Base-by-base conservation (phyloP, 169 alveolate species). In the Neospora caninum region DNA sequence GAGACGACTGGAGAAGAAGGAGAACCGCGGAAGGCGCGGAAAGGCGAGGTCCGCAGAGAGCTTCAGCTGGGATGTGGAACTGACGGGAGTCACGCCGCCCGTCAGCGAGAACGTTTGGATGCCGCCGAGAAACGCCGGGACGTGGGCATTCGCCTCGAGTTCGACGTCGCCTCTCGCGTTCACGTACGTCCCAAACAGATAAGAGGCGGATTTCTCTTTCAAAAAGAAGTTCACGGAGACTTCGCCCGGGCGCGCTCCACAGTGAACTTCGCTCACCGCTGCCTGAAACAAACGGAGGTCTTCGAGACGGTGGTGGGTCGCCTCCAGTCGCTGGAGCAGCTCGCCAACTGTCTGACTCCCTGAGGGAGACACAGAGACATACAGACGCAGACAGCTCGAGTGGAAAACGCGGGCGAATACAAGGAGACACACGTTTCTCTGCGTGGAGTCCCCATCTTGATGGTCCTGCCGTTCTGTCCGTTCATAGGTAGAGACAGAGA, bases 131-230 rank as follows among this genome's bases (percentile, higher is more conserved):
- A 82, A 82, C 34, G 89, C 89, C 29, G 89, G 89, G 6, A 82
- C 67, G 69, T 82, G 69, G 9, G 89, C 89, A 49, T 82, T 82
- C 38, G 89, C 89, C 41, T 82, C 89, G 39, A 82, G 53, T 31
- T 82, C 89, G 29, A 82, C 64, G 67, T 82, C 89, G 27, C 89
- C 89, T 29, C 89, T 22, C 34, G 89, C 2, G 67, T 82, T 42
- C 54, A 82, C 89, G 64, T 82, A 82, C 89, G 89, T 82, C 38
- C 89, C 89, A 25, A 82, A 82, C 69, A 82, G 29, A 42, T 82
- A 82, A 18, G 89, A 82, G 16, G 89, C 53, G 2, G 67, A 18
- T 29, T 82, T 82, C 89, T 82, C 89, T 67, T 82, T 38, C 89
- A 82, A 42, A 1, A 27, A 1, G 67, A 82, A 42, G 25, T 29